phyloP scores from a whole-genome alignment of 192 early-diverging fungal species.

The Backusella sp. region DNA sequence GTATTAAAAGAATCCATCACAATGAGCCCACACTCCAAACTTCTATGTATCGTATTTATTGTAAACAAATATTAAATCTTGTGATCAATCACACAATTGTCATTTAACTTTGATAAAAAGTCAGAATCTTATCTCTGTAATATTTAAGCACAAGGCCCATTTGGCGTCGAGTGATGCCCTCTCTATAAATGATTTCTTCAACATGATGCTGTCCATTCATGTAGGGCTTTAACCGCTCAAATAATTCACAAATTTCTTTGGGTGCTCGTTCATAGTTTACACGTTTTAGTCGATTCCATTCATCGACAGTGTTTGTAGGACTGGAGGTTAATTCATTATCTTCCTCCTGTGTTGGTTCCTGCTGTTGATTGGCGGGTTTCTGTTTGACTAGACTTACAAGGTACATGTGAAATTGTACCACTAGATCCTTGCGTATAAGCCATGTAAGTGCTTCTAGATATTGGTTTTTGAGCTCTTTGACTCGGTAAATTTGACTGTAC shows the following conservation, averaged over 20 bases:
- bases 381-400: conserved; percentile 56
- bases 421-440: conserved; percentile 71
- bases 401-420: conserved; percentile 85
- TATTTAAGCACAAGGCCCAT: conserved; percentile 31
- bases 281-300: conserved; percentile 42
- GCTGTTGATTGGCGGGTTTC: conserved; percentile 16
- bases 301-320: conserved; percentile 19
- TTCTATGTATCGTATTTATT: not conserved
- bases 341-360: not conserved
- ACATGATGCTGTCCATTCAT: conserved; percentile 75
- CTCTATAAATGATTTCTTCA: conserved; percentile 76
- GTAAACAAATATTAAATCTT: conserved; percentile 1
- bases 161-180: conserved; percentile 46
- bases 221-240: conserved; percentile 68
- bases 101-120: conserved; percentile 27
- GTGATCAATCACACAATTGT: not conserved
- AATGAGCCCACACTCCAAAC: not conserved
- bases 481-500: conserved; percentile 47
- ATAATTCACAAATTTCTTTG: conserved; percentile 50
- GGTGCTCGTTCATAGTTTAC: conserved; percentile 54
- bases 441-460: conserved; percentile 84
- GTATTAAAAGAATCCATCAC: not conserved
- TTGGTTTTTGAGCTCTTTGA: conserved; percentile 61
- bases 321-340: conserved; percentile 22
- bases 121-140: conserved; percentile 34